phyloP scores from a whole-genome alignment of 176 grass and related monocot species.

The Calamus simplicifolius region DNA sequence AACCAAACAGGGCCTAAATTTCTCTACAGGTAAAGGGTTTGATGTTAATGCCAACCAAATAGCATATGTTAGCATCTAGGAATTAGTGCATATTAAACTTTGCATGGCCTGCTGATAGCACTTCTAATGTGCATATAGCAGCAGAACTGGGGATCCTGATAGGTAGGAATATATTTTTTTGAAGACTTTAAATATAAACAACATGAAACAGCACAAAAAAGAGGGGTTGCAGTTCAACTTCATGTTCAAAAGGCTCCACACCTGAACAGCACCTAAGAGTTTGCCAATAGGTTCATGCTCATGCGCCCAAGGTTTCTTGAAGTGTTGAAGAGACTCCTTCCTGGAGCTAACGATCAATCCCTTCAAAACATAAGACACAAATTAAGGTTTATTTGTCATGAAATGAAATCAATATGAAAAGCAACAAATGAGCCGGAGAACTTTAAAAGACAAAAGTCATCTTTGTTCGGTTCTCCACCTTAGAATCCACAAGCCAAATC shows the following conservation, averaged over 20 bases:
- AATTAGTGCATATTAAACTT: too few relatives aligned
- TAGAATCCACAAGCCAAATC: constrained; percentile 97
- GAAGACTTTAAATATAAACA: too few relatives aligned
- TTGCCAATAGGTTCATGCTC: constrained; percentile 53
- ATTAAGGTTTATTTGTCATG: too few relatives aligned
- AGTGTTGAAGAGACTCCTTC: constrained; percentile 86
- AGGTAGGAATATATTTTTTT: too few relatives aligned
- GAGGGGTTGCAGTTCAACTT: neutral
- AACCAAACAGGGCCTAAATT: too few relatives aligned
- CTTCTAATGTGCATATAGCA: too few relatives aligned
- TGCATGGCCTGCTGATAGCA: too few relatives aligned
- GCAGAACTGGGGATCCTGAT: too few relatives aligned
- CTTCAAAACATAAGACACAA: constrained; percentile 24
- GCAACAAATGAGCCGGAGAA: neutral
- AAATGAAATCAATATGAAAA: neutral
- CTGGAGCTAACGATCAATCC: constrained; percentile 75
- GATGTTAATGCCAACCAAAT: too few relatives aligned
- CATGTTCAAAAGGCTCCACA: constrained; percentile 14
- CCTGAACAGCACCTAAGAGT: constrained; percentile 76
- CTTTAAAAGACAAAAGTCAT: neutral
- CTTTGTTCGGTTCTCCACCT: constrained; percentile 37
- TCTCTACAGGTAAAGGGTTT: too few relatives aligned
- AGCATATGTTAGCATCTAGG: too few relatives aligned
- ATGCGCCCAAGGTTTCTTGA: constrained; percentile 99
- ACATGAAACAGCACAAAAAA: too few relatives aligned